These are phyloP conservation scores for Chimonanthus salicifolius DNA, from an alignment of 164 flowering plant genomes.

Conservation along the genomic window DNA sequence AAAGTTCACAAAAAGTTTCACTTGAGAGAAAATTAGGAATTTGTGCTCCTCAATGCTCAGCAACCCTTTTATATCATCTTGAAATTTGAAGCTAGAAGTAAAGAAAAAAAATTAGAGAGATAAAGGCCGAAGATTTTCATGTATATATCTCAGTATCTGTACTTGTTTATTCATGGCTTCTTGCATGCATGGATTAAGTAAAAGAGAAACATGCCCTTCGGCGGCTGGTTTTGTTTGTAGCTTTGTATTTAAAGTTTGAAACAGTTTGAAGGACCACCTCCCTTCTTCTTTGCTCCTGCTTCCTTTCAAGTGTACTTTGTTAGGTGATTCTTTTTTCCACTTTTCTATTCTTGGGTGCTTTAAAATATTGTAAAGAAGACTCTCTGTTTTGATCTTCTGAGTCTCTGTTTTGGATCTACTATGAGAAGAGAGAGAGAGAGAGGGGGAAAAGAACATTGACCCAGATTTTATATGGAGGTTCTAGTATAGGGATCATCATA, in stretches of 20 bases:
- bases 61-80: background rate
- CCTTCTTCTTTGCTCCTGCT: background rate
- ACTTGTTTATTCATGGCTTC: too few species aligned
- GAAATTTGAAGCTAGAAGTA: too few species aligned
- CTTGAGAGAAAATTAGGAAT: background rate
- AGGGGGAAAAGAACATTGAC: background rate
- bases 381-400: background rate
- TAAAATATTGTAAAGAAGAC: background rate
- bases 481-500: background rate
- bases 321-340: background rate
- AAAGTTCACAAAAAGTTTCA: background rate
- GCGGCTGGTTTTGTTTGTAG: background rate
- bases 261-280: background rate
- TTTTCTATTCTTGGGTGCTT: background rate
- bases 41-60: background rate
- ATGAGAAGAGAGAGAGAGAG: background rate
- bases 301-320: background rate
- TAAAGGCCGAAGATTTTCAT: too few species aligned
- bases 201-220: background rate
- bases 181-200: too few species aligned
- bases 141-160: too few species aligned
- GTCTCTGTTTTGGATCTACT: background rate
- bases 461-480: background rate
- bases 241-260: too few species aligned
- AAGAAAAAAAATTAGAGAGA: too few species aligned